Evolutionary conservation across 257 asterid species (phyloP), one percentile per base, ranked within the genome.

Genomic region (Nicotiana paniculata): DNA sequence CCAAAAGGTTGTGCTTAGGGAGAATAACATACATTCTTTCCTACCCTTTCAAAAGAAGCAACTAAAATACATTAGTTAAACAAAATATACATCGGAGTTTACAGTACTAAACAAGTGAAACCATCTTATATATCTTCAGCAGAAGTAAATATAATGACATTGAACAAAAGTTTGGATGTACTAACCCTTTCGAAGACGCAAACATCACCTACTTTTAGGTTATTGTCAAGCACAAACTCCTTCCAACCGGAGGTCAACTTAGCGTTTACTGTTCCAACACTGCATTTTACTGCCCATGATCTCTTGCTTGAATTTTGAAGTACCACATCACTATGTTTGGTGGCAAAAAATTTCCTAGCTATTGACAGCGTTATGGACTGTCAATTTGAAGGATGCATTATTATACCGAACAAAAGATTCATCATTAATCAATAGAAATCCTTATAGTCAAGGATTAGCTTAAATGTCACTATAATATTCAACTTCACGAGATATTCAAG

Each of bases 131-230:
- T 12, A 35, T 18, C 76, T 67, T 35, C 33, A 9, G 11, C 76
- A 33, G 28, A 24, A 67, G 53, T 26, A 67, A 17, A 35, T 16
- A 67, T 35, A 7, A 17, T 35, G 16, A 67, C 76, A 35, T 35
- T 35, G 76, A 67, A 67, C 77, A 18, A 9, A 33, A 18, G 18
- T 18, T 33, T 26, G 26, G 28, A 30, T 15, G 9, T 54, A 30
- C n/a, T 53, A 53, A 76, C 28, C 76, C 18, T 13, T 57, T 76
- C 80, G n/a, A 76, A 53, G 21, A 53, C 80, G 53, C 80, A 76
- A 76, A 28, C 80, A 53, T 76, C 80, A 53, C 65, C 65, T 30
- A 17, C 80, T 12, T 53, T 57, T 17, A 30, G 9, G 26, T 48
- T 13, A 3, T 43, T 51, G n/a, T 53, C 80, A 9, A 16, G 13